phyloP scores from a whole-genome alignment of 768 basidiomycete genomes.

The Suillus occidentalis region DNA sequence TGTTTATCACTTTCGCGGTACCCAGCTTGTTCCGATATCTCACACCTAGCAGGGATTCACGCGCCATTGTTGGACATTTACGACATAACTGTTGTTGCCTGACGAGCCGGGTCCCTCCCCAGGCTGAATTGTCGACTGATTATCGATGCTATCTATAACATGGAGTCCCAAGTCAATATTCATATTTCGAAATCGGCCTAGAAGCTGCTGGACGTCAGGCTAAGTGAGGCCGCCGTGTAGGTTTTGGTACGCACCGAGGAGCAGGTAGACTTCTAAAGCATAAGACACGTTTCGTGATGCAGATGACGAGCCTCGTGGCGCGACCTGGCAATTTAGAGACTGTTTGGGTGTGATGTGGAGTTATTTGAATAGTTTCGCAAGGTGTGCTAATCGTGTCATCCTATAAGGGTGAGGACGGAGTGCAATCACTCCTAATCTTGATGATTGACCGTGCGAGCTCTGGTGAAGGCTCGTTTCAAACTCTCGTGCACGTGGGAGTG shows the following conservation, averaged over 20 bases:
- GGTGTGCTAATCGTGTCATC: background rate
- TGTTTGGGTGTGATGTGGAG: background rate
- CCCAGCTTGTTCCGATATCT: background rate
- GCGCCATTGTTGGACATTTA: background rate
- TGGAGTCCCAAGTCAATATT: background rate
- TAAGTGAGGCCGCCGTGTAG: background rate
- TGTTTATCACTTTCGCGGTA: background rate
- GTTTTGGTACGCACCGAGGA: background rate
- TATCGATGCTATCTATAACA: background rate
- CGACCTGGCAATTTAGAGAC: background rate
- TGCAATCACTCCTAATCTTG: background rate
- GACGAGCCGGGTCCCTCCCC: background rate
- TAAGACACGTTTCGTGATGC: background rate
- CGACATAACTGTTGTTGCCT: background rate
- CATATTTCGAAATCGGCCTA: background rate
- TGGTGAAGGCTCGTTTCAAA: background rate
- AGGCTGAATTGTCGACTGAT: conserved; percentile 22
- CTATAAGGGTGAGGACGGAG: background rate
- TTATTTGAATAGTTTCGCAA: background rate
- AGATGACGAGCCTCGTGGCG: background rate
- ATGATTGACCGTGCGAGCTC: background rate
- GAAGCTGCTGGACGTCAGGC: background rate
- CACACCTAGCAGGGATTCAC: background rate
- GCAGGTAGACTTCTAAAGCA: background rate
- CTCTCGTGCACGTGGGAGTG: background rate